phyloP scores from a whole-genome alignment of 139 green algal genomes.

The Volvox reticuliferus region DNA sequence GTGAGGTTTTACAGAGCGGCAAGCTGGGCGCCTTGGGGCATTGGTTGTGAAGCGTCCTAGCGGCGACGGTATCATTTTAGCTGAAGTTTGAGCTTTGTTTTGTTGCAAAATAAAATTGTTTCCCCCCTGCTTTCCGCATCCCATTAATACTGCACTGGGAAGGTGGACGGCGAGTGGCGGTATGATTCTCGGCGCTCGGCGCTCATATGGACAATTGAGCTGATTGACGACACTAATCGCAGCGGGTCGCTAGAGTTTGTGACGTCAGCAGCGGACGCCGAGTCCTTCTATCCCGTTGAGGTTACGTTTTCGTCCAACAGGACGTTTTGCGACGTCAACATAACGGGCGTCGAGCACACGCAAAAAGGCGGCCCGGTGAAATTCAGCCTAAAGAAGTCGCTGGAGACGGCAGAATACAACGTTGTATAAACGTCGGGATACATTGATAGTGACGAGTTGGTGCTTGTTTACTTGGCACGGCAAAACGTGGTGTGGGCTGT shows the following conservation, averaged over 20 bases:
- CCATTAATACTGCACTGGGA: neutral
- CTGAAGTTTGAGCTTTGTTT: no score
- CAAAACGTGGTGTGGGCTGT: no score
- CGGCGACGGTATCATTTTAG: no score
- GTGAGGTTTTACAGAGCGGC: no score
- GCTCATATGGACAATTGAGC: constrained; percentile 92
- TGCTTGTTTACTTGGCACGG: no score
- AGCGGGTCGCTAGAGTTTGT: constrained; percentile 96
- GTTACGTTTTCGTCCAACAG: constrained; percentile 80
- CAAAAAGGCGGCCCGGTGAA: constrained; percentile 76
- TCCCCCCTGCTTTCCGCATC: no score
- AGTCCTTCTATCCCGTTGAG: constrained; percentile 96
- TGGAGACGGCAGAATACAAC: constrained; percentile 76
- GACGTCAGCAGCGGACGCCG: constrained; percentile 79
- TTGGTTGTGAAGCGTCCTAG: no score
- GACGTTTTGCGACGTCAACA: constrained; percentile 86
- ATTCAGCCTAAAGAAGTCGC: constrained; percentile 67
- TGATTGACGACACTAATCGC: constrained; percentile 94
- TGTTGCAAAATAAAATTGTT: no score
- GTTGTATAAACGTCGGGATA: constrained; percentile 44
- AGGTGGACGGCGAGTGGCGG: constrained; percentile 90
- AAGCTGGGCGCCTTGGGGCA: no score
- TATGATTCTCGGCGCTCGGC: constrained; percentile 79
- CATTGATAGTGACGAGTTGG: no score
- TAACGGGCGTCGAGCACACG: constrained; percentile 72